Conservation (phyloP, 768 basidiomycete genomes). For the Dioszegia hungarica region DNA sequence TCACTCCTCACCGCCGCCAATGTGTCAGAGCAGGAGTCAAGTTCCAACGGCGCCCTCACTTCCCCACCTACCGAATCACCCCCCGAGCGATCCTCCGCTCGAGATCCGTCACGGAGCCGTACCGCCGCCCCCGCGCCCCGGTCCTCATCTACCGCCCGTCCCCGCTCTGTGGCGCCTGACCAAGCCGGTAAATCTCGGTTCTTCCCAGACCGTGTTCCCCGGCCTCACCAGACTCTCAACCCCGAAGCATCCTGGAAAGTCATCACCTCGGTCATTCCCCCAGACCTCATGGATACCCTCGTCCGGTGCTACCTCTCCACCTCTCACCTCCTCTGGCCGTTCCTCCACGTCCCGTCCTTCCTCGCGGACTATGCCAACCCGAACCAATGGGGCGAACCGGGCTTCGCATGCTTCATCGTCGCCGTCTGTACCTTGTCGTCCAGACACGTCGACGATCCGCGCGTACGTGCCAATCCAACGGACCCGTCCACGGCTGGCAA, state of each 20-base stretch:
- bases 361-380: slow-evolving; percentile 87
- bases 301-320: slow-evolving; percentile 68
- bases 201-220: slow-evolving; percentile 77
- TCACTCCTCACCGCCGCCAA: slow-evolving; percentile 58
- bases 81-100: slow-evolving; percentile 27
- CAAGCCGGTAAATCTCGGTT: slow-evolving; percentile 29
- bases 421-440: slow-evolving; percentile 85
- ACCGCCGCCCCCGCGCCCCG: background rate
- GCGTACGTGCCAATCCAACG: slow-evolving; percentile 72
- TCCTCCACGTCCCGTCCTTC: slow-evolving; percentile 86
- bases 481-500: slow-evolving; percentile 86
- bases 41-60: slow-evolving; percentile 2
- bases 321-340: slow-evolving; percentile 87
- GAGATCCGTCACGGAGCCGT: slow-evolving; percentile 10
- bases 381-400: slow-evolving; percentile 90
- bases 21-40: slow-evolving; percentile 11
- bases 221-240: slow-evolving; percentile 67
- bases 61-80: slow-evolving; percentile 26
- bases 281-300: slow-evolving; percentile 83
- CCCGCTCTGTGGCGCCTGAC: background rate
- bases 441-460: slow-evolving; percentile 84
- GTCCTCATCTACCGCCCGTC: background rate
- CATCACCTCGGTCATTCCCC: slow-evolving; percentile 77
- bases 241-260: slow-evolving; percentile 82
- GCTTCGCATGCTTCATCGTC: slow-evolving; percentile 91